Evolutionary conservation across 2,329 filamentous ascomycete species (phyloP).

Genomic region (Colletotrichum plurivorum): DNA sequence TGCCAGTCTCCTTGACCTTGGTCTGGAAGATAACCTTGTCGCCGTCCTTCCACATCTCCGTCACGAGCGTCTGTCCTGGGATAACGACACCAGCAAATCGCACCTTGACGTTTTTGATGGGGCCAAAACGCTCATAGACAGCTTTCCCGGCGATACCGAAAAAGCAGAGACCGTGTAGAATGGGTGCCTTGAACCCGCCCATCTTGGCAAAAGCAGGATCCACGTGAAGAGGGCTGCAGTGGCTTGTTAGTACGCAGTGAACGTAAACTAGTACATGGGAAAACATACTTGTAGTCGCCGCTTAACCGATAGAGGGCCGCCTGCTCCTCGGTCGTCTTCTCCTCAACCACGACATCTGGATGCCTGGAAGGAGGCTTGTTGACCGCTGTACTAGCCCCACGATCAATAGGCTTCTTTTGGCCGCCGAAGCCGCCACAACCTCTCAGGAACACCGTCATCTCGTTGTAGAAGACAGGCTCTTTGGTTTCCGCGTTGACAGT

Average conservation of each 20-base stretch:
- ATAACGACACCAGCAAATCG: constrained; percentile 89
- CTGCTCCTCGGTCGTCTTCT: constrained; percentile 90
- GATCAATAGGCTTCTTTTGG: constrained; percentile 80
- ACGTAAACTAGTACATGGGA: constrained; percentile 9
- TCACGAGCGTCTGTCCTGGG: constrained; percentile 90
- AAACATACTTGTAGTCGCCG: constrained; percentile 85
- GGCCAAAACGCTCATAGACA: constrained; percentile 85
- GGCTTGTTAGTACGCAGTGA: constrained; percentile 10
- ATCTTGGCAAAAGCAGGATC: constrained; percentile 95
- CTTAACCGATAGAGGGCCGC: constrained; percentile 93
- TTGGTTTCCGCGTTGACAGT: constrained; percentile 89
- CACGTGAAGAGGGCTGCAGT: constrained; percentile 83
- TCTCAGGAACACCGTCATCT: constrained; percentile 91
- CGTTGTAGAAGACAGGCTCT: constrained; percentile 97
- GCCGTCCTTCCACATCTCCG: constrained; percentile 95
- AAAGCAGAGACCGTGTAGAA: constrained; percentile 96
- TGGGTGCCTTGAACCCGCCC: constrained; percentile 94
- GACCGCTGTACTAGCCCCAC: constrained; percentile 83
- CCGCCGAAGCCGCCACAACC: constrained; percentile 94
- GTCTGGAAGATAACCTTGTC: constrained; percentile 86
- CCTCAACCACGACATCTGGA: constrained; percentile 87
- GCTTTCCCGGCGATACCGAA: constrained; percentile 95
- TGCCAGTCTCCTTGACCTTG: constrained; percentile 93
- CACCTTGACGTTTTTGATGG: constrained; percentile 93
- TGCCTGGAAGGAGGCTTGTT: constrained; percentile 84